Base-by-base conservation (phyloP, 148 eudicot genomes). In the Selenicereus undatus region DNA sequence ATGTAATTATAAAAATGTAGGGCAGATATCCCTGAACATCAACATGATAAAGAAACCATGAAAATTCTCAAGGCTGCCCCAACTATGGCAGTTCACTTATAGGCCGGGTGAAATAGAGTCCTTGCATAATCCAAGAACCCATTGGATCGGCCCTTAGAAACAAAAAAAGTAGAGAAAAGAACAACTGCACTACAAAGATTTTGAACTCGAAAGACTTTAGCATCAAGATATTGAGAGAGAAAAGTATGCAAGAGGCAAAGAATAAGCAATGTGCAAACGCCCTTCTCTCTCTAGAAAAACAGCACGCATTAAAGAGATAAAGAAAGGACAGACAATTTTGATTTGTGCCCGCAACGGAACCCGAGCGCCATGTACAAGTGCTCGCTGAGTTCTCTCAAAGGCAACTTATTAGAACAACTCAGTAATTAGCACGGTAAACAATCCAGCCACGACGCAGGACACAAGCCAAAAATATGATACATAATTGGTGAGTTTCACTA, bases 91-190 rank as follows among this genome's bases (percentile, higher is more conserved):
- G 18, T 43, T 74, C 16, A 76, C 16, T 76, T 82, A 27, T 82
- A 77, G 80, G 84, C 80, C 84, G 84, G 81, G 80, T 77, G 77
- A 82, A 82, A 82, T 82, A 71, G 80, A 77, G 64, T 51, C 20
- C 64, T 60, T 75, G 20, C 5, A 39, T 18, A 52, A 69, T 16
- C 4, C 9, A 42, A 54, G 76, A 13, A 81, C 76, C 75, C 84
- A 77, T 72, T 82, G 80, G 80, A 82, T 71, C 84, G 80, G 84
- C 84, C 84, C 54, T 52, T 22, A 68, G 52, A 73, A 9, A 13
- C 32, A 17, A 7, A 73, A 12, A 1, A 0, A 36, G 14, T 14
- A 17, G 52, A 56, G 10, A 16, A 2, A 13, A 21, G 20, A 5
- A 64, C 16, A 66, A 3, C 71, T 24, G 17, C 27, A 2, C 6